Evolutionary conservation across 495 filamentous ascomycete genomes (phyloP), one percentile per base, ranked within the genome.

Genomic region (Neurospora sp.): DNA sequence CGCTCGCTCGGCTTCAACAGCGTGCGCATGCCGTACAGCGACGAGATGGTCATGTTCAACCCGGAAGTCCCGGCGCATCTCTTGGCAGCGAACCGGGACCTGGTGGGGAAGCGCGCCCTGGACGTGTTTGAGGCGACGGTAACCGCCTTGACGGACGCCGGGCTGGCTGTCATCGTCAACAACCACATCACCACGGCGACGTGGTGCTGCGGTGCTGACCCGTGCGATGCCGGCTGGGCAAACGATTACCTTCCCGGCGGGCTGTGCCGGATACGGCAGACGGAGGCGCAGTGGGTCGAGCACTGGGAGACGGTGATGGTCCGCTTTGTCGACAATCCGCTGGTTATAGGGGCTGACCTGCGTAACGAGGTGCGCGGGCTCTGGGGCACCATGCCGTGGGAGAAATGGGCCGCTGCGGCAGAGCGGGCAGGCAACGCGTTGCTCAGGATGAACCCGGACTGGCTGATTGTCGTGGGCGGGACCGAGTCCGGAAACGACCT

Each of bases 321-420:
- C 61, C 83, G 80, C 17, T 82, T 88, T 40, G 77, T 80, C 53
- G 75, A 82, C 72, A 89, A 89, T 71, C 82, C 83, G 12, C 78
- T 84, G 16, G 87, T 90, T 59, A 83, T 90, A 42, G 88, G 87
- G 8, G 86, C 86, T 0, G 88, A 90, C 74, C 78, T 90, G 72
- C 81, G 87, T 35, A 90, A 90, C 76, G 88, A 90, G 77, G 86
- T 88, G 61, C 82, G 88, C 69, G 87, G 88, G 20, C 78, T 88
- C 9, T 90, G 88, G 88, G 88, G 87, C 31, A 89, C 88, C 20
- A 87, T 90, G 87, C 75, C 84, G 17, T 90, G 88, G 87, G 78
- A 80, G 16, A 74, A 77, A 27, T 90, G 88, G 89, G 88, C 87
- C 10, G 78, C 80, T 3, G 89, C 88, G 0, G 87, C 88, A 4